phyloP scores from a whole-genome alignment of 192 early-diverging fungal species.

The Coemansia sp. region DNA sequence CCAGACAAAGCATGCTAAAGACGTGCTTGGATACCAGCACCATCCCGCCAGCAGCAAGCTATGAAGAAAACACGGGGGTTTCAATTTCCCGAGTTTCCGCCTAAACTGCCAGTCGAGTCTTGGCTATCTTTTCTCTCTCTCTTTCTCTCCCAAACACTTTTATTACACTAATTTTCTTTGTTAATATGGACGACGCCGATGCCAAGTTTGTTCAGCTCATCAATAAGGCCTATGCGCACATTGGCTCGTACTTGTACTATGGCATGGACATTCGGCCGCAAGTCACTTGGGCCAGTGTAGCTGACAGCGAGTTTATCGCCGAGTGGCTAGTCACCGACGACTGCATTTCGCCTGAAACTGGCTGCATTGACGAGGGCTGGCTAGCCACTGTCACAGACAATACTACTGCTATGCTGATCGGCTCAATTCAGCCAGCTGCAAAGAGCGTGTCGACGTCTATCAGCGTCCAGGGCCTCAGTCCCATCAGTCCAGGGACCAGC shows the following conservation, averaged over 20 bases:
- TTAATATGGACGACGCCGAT: conserved; percentile 11
- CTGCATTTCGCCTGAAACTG: conserved; percentile 14
- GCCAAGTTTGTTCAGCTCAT: conserved; percentile 11
- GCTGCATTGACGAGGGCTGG: conserved; percentile 39
- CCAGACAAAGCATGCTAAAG: conserved; percentile 39
- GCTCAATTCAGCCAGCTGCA: not conserved
- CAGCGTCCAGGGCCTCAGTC: conserved; percentile 19
- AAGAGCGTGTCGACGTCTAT: conserved; percentile 39
- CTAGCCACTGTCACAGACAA: conserved; percentile 48
- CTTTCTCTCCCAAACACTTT: not conserved
- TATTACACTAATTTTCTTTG: not conserved
- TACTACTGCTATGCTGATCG: conserved; percentile 33
- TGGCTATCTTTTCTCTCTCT: not conserved
- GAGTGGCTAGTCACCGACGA: conserved; percentile 41
- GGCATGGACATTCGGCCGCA: conserved; percentile 28
- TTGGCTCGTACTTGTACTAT: conserved; percentile 25
- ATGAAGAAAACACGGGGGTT: not conserved
- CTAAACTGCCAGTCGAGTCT: not conserved
- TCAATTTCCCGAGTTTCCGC: not conserved
- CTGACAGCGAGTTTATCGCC: conserved; percentile 18
- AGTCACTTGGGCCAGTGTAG: conserved; percentile 17
- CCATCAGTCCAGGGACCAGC: conserved; percentile 18
- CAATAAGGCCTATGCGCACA: conserved; percentile 2
- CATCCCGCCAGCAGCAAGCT: not conserved
- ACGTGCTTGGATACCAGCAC: conserved; percentile 16